These are phyloP conservation scores for Chloris gayana DNA, from an alignment of 176 grass and related monocot genomes.

Conservation along the genomic window DNA sequence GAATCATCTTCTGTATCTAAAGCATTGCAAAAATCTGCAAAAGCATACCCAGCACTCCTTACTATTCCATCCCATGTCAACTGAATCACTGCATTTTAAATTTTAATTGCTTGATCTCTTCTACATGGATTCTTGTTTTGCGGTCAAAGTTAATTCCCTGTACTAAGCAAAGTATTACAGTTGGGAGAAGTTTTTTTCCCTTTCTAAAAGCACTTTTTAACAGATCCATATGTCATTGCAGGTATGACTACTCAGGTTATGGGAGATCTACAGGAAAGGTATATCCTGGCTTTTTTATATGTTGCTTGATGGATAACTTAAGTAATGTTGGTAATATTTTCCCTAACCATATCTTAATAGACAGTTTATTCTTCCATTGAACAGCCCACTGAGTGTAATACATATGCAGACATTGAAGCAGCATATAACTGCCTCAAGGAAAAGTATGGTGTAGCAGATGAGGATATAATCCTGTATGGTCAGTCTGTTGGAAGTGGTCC, in stretches of 20 bases:
- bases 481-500: slow-evolving; percentile 94
- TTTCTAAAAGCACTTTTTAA: slow-evolving; percentile 10
- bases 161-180: background rate
- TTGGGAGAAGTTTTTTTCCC: background rate
- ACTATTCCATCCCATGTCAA: background rate
- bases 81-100: slow-evolving; percentile 10
- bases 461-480: slow-evolving; percentile 87
- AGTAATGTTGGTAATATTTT: slow-evolving; percentile 38
- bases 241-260: slow-evolving; percentile 94
- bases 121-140: background rate
- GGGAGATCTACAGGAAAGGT: slow-evolving; percentile 93
- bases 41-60: background rate
- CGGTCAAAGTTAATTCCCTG: slow-evolving; percentile 14
- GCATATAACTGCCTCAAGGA: slow-evolving; percentile 89
- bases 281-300: slow-evolving; percentile 27
- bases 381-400: slow-evolving; percentile 94
- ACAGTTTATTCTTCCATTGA: slow-evolving; percentile 62
- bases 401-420: slow-evolving; percentile 96
- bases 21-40: background rate
- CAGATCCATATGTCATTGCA: slow-evolving; percentile 35
- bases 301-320: slow-evolving; percentile 33
- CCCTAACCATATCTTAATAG: slow-evolving; percentile 56
- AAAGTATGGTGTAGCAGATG: slow-evolving; percentile 74
- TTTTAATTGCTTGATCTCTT: background rate
- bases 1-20: slow-evolving; percentile 3